Conservation (phyloP, 345 rosid genomes). For the Eutrema yunnanense region DNA sequence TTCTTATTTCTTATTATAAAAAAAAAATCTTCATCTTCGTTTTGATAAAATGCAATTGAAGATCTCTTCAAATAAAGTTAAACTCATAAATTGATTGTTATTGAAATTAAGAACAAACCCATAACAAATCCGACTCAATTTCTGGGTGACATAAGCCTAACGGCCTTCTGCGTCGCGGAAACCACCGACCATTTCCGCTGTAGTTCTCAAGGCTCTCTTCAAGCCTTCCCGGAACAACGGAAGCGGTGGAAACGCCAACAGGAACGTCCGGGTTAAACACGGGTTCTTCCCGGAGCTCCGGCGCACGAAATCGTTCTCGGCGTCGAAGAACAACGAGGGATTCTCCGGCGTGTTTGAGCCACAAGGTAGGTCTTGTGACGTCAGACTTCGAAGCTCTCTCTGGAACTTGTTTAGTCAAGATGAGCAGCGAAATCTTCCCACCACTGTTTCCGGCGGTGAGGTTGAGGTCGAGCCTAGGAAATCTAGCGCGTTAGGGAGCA, state of each 20-base stretch:
- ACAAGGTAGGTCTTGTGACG: constrained; percentile 94
- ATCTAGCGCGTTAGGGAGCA: constrained; percentile 39
- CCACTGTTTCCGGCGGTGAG: constrained; percentile 25
- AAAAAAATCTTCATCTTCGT: too few relatives aligned
- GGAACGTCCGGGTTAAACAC: constrained; percentile 26
- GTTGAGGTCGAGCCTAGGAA: constrained; percentile 44
- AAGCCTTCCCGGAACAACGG: constrained; percentile 33
- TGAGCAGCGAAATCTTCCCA: constrained; percentile 42
- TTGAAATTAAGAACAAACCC: too few relatives aligned
- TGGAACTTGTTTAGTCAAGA: constrained; percentile 69
- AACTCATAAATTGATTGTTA: too few relatives aligned
- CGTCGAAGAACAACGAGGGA: constrained; percentile 82
- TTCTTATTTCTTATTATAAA: too few relatives aligned
- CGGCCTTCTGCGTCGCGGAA: constrained; percentile 32
- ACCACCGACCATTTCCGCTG: constrained; percentile 48
- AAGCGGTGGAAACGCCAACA: constrained; percentile 10
- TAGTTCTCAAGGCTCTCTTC: constrained; percentile 65
- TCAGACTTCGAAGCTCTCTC: constrained; percentile 69
- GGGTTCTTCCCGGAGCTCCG: constrained; percentile 90
- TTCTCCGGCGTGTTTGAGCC: constrained; percentile 89
- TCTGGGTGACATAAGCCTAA: too few relatives aligned
- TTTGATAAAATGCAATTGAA: too few relatives aligned
- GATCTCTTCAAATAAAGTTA: too few relatives aligned
- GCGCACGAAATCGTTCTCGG: constrained; percentile 89
- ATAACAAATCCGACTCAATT: too few relatives aligned